Evolutionary conservation across 805 yeast species (phyloP).

Genomic region (Blastobotrys terrestris): DNA sequence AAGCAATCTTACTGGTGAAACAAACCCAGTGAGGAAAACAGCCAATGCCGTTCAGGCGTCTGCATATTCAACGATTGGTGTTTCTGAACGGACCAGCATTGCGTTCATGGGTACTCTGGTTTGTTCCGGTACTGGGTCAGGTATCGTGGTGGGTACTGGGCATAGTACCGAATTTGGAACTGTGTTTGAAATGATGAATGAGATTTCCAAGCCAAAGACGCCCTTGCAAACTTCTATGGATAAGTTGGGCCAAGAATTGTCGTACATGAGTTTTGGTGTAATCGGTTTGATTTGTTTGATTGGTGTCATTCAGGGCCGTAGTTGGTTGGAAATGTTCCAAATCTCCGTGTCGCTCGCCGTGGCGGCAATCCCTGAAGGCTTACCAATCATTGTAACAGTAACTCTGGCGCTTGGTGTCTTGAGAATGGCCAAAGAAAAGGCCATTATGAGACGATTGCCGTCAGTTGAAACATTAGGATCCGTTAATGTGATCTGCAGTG

Average conservation of each 20-base stretch:
- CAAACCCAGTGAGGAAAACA: conserved; percentile 71
- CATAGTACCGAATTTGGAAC: conserved; percentile 86
- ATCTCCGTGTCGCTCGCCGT: conserved; percentile 96
- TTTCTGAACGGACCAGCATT: conserved; percentile 66
- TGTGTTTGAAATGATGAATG: conserved; percentile 92
- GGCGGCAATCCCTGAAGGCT: conserved; percentile 98
- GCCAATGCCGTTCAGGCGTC: conserved; percentile 34
- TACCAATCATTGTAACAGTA: conserved; percentile 96
- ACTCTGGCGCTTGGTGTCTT: conserved; percentile 93
- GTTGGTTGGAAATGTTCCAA: conserved; percentile 97
- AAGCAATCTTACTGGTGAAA: conserved; percentile 93
- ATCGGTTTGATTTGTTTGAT: conserved; percentile 88
- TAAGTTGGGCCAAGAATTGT: conserved; percentile 84
- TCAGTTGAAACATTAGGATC: conserved; percentile 94
- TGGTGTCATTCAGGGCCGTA: conserved; percentile 86
- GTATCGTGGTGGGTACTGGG: conserved; percentile 89
- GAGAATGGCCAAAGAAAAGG: conserved; percentile 91
- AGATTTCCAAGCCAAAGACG: conserved; percentile 94
- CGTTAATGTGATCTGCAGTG: conserved; percentile 88
- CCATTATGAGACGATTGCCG: conserved; percentile 90
- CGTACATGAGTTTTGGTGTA: conserved; percentile 74
- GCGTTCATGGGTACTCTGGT: conserved; percentile 98
- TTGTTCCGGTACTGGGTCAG: conserved; percentile 91
- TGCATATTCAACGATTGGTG: conserved; percentile 35
- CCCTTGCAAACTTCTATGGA: conserved; percentile 96